Evolutionary conservation across 2,329 filamentous ascomycete genomes (phyloP).

Genomic region (Penicillium corylophilum): DNA sequence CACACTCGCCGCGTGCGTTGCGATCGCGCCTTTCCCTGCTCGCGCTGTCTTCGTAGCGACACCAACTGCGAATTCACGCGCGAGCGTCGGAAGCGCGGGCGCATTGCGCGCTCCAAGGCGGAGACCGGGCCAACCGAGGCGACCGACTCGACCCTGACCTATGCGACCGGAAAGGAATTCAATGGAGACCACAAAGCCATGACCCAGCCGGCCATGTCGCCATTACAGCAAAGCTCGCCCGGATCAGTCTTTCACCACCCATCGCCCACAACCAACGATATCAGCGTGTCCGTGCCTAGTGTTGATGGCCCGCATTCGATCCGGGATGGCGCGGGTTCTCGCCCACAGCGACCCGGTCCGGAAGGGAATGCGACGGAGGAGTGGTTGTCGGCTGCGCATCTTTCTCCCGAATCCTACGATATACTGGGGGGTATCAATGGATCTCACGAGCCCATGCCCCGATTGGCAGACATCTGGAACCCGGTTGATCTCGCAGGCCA

Average conservation of each 20-base stretch:
- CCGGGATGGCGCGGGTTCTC: slow-evolving; percentile 17
- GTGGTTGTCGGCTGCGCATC: slow-evolving; percentile 33
- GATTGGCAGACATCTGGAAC: slow-evolving; percentile 34
- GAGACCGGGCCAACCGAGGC: slow-evolving; percentile 43
- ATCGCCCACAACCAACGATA: slow-evolving; percentile 31
- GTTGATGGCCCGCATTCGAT: slow-evolving; percentile 31
- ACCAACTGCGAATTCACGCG: slow-evolving; percentile 77
- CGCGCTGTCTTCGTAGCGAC: slow-evolving; percentile 78
- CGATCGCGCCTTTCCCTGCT: slow-evolving; percentile 86
- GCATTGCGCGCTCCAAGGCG: slow-evolving; percentile 71
- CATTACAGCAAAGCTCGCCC: slow-evolving; percentile 24
- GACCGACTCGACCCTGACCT: slow-evolving; percentile 4
- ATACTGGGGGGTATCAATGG: slow-evolving; percentile 26
- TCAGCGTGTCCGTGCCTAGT: slow-evolving; percentile 30
- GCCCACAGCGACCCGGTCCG: slow-evolving; percentile 17
- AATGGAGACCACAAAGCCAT: slow-evolving; percentile 12
- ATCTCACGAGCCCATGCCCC: slow-evolving; percentile 28
- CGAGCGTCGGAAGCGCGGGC: slow-evolving; percentile 90
- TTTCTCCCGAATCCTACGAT: slow-evolving; percentile 35
- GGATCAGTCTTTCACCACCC: slow-evolving; percentile 24
- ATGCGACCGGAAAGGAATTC: slow-evolving; percentile 5
- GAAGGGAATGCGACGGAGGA: slow-evolving; percentile 32
- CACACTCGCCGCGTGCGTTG: slow-evolving; percentile 92
- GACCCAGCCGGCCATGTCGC: slow-evolving; percentile 15
- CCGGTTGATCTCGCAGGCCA: slow-evolving; percentile 27